Conservation (phyloP, 129 eudicot species). For the Deinandra increscens region DNA sequence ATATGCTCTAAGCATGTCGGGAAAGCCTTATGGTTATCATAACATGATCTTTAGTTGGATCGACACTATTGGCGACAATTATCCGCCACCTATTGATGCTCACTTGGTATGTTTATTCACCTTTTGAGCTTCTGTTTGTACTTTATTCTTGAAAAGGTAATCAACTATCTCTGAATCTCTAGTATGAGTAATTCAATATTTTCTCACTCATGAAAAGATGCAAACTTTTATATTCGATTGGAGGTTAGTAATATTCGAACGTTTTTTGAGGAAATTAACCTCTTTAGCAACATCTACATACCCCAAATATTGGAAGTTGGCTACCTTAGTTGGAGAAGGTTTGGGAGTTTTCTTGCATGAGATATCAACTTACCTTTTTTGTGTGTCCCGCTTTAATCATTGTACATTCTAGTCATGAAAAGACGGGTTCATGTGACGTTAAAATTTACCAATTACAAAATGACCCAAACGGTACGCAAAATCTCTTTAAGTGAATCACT, state of each 20-base stretch:
- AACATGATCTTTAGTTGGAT: slow-evolving; percentile 99
- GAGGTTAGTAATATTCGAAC: no score
- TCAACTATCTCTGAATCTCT: neutral
- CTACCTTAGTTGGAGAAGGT: neutral
- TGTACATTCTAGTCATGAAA: neutral
- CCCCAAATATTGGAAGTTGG: neutral
- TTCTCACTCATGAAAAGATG: neutral
- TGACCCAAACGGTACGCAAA: neutral
- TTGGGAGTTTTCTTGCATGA: neutral
- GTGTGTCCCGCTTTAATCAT: neutral
- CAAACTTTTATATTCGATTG: neutral
- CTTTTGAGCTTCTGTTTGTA: neutral
- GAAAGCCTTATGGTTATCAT: slow-evolving; percentile 98
- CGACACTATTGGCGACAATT: slow-evolving; percentile 92
- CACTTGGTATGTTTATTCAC: slow-evolving; percentile 67
- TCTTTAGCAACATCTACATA: neutral
- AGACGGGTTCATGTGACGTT: neutral
- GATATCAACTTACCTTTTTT: neutral
- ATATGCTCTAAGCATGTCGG: slow-evolving; percentile 85
- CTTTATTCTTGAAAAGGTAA: neutral
- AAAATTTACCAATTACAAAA: neutral
- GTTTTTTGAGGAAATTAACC: neutral
- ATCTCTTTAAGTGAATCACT: neutral
- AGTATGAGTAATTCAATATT: neutral
- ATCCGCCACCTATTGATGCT: slow-evolving; percentile 99